Conservation (phyloP, 1,284 basidiomycete species). For the Mycena citricolor region DNA sequence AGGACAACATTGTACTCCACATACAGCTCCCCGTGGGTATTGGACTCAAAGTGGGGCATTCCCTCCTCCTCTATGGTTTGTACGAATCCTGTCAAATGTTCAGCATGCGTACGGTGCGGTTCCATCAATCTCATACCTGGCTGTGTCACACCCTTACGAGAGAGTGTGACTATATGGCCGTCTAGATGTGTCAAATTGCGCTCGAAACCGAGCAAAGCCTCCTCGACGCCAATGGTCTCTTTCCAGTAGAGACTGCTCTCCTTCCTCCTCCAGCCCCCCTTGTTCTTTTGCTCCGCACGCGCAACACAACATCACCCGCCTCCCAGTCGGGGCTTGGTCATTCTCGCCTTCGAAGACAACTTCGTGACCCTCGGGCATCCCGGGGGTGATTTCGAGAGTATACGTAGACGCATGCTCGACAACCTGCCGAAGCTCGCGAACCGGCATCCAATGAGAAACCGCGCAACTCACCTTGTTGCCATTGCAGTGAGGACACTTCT, state of each 20-base stretch:
- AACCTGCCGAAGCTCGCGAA: conserved; percentile 39
- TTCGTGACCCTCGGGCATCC: conserved; percentile 90
- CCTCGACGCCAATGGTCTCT: conserved; percentile 85
- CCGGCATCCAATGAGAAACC: neutral
- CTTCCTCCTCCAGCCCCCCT: conserved; percentile 83
- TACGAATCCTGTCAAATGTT: conserved; percentile 62
- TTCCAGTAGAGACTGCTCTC: conserved; percentile 88
- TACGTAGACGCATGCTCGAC: conserved; percentile 81
- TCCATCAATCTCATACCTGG: conserved; percentile 57
- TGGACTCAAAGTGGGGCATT: conserved; percentile 74
- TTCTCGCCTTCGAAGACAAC: conserved; percentile 91
- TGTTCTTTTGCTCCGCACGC: conserved; percentile 75
- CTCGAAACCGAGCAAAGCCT: conserved; percentile 84
- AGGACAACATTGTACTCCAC: conserved; percentile 91
- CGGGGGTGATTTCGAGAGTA: conserved; percentile 79
- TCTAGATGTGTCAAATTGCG: conserved; percentile 89
- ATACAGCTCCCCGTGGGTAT: conserved; percentile 78
- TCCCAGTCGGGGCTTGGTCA: conserved; percentile 94
- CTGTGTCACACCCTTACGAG: conserved; percentile 81
- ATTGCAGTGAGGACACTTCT: conserved; percentile 78
- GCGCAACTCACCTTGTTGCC: conserved; percentile 54
- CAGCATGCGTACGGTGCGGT: neutral
- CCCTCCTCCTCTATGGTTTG: conserved; percentile 86
- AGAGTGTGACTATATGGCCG: conserved; percentile 75
- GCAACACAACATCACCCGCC: conserved; percentile 85